Evolutionary conservation across 73 alveolate genomes (phyloP).

Genomic region (Paramecium caudatum): DNA sequence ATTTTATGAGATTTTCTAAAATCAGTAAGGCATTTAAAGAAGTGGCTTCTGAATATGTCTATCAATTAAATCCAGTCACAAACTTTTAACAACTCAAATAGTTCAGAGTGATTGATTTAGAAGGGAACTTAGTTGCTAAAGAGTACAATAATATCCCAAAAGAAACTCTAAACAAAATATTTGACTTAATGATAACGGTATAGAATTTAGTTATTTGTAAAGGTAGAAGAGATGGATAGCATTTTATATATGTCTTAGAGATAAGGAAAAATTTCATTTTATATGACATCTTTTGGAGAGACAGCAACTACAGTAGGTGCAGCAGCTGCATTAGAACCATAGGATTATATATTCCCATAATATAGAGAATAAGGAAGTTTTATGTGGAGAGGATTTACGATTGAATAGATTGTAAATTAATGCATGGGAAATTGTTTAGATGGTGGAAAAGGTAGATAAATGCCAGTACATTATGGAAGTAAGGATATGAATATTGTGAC

Average conservation of each 20-base stretch:
- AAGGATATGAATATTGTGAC: constrained; percentile 88
- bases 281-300: constrained; percentile 88
- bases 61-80: constrained; percentile 36
- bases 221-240: constrained; percentile 77
- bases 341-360: constrained; percentile 94
- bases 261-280: constrained; percentile 85
- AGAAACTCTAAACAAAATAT: constrained; percentile 57
- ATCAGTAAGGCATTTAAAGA: constrained; percentile 64
- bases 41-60: constrained; percentile 39
- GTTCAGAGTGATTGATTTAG: constrained; percentile 76
- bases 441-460: constrained; percentile 95
- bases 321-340: constrained; percentile 90
- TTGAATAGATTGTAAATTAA: constrained; percentile 93
- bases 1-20: constrained; percentile 55
- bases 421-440: constrained; percentile 88
- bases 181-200: constrained; percentile 74
- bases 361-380: constrained; percentile 95
- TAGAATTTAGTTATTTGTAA: neutral
- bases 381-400: constrained; percentile 95
- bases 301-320: constrained; percentile 91
- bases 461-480: constrained; percentile 98
- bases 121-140: constrained; percentile 71
- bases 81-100: constrained; percentile 30
- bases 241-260: constrained; percentile 80
- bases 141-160: constrained; percentile 69